A percentile compares a stretch with the other conserved stretches of the same genome.
Conservation (phyloP, 2,329 filamentous ascomycete genomes). For the Paecilomyces fulvus region DNA sequence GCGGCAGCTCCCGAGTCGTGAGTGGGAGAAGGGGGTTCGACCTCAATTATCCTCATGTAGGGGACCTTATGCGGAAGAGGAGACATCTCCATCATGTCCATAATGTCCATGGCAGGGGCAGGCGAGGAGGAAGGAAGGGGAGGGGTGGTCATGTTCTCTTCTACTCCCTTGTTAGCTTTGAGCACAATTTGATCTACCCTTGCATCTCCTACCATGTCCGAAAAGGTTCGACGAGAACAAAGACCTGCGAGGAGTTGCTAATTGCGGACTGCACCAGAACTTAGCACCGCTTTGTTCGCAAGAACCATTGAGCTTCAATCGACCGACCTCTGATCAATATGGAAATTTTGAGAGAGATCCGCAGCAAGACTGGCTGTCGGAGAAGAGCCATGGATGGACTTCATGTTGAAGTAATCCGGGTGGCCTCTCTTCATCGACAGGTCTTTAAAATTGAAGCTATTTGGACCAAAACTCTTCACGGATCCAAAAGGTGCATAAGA, state of each 20-base stretch:
- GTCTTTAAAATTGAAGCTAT: slow-evolving; percentile 68
- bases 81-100: slow-evolving; percentile 94
- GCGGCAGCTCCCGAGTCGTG: slow-evolving; percentile 47
- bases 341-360: slow-evolving; percentile 94
- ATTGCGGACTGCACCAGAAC: slow-evolving; percentile 57
- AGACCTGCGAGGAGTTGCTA: slow-evolving; percentile 73
- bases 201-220: slow-evolving; percentile 46
- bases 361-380: slow-evolving; percentile 85
- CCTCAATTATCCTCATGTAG: slow-evolving; percentile 50
- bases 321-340: slow-evolving; percentile 83
- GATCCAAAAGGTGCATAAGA: slow-evolving; percentile 45
- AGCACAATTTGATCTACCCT: not conserved
- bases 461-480: slow-evolving; percentile 50
- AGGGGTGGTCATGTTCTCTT: slow-evolving; percentile 74
- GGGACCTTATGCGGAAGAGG: slow-evolving; percentile 81
- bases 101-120: slow-evolving; percentile 60
- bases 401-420: slow-evolving; percentile 74
- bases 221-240: slow-evolving; percentile 71
- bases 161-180: slow-evolving; percentile 26
- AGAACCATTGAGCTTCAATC: slow-evolving; percentile 10
- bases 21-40: slow-evolving; percentile 65
- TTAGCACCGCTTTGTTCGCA: slow-evolving; percentile 26
- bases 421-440: slow-evolving; percentile 60
- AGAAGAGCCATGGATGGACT: slow-evolving; percentile 73
- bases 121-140: slow-evolving; percentile 80